Base-by-base conservation (phyloP, 352 stramenopile species). In the Thalassiosira ordinaria region DNA sequence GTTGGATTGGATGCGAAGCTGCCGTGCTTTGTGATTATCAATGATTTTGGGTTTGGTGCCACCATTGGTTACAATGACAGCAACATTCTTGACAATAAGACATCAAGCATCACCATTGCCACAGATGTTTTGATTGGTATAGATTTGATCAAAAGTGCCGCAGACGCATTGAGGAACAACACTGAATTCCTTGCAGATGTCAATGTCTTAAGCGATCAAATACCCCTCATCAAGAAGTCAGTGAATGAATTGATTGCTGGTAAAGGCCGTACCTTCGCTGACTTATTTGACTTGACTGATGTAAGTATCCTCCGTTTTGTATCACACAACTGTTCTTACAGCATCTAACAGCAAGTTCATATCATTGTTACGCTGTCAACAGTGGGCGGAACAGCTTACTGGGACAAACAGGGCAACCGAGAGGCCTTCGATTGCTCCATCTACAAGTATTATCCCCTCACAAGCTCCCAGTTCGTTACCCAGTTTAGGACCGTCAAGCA, bases 211-310 rank as follows among this genome's bases (percentile, higher is more conserved):
- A 24, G 31, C 13, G 1, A 59, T 44, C 26, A 46, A 31, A 56
- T 83, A 51, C 75, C 75, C 29, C 24, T 83, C 13, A 16, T 83
- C 9, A 29, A 75, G 16, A 64, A n/a, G 44, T 62, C 57, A 39
- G 51, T 83, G 1, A 79, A 83, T 37, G 47, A 70, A 22, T 61
- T 74, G 20, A 51, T 83, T 67, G 67, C 75, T 57, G 75, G 68
- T 16, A 11, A 65, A 22, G 67, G 27, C 16, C 44, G 41, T 2
- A 80, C 59, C 11, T 18, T 83, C 7, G 69, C 67, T 61, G 59
- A 83, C 24, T 29, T 76, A 9, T 77, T 82, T 64, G 60, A 82
- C 33, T 35, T 77, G 9, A 73, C 64, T 66, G 46, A 77, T n/a
- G n/a, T n/a, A n/a, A n/a, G n/a, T n/a, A n/a, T n/a, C n/a, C n/a